A percentile compares a stretch with the other conserved stretches of the same genome.
These are phyloP conservation scores for Yamagishiella unicocca DNA, from an alignment of 139 green algal species.

Conservation along the genomic window DNA sequence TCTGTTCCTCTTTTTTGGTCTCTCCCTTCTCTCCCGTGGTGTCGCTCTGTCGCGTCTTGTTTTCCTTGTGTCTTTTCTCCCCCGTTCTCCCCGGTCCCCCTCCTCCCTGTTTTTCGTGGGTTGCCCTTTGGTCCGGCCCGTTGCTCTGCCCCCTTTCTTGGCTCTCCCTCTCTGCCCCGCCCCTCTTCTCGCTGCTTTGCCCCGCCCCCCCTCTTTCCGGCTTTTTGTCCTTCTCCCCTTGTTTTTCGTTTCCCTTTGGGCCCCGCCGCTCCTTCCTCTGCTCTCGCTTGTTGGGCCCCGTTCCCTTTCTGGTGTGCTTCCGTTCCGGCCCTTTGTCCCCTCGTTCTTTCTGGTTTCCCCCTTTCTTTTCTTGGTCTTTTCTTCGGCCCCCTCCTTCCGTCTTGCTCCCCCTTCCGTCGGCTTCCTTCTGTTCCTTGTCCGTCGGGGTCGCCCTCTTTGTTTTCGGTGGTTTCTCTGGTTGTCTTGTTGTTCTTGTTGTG, in stretches of 20 bases:
- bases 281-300: not conserved
- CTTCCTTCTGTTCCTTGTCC: not conserved
- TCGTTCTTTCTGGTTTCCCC: not conserved
- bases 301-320: not conserved
- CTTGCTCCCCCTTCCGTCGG: not conserved
- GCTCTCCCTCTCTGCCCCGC: not conserved
- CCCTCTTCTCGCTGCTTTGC: not conserved
- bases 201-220: not conserved
- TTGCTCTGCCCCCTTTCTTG: not conserved
- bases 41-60: not conserved
- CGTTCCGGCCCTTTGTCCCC: not conserved
- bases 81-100: not conserved
- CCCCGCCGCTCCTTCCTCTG: not conserved
- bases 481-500: not conserved
- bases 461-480: not conserved
- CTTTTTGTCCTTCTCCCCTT: not conserved
- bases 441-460: not conserved
- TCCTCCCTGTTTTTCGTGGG: no score
- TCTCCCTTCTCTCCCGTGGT: not conserved
- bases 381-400: not conserved
- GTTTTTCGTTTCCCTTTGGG: not conserved
- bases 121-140: no score
- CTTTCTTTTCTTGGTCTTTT: not conserved
- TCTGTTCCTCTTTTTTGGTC: not conserved
- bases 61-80: not conserved